Percentiles rank a stretch among this genome's conserved stretches.
Evolutionary conservation across 2,329 filamentous ascomycete species (phyloP).

Genomic region (Epicoccum nigrum): DNA sequence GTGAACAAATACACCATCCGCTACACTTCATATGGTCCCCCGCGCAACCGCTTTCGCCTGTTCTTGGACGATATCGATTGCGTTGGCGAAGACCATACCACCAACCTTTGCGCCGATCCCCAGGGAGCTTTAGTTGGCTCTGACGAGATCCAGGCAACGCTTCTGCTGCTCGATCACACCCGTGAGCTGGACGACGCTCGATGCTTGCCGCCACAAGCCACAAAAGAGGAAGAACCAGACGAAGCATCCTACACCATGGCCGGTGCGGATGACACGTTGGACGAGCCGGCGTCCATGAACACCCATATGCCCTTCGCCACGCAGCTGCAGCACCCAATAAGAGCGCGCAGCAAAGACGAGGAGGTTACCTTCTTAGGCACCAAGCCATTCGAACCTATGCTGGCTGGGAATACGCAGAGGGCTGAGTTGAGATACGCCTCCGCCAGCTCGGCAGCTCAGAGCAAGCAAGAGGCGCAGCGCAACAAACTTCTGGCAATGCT

Average conservation of each 20-base stretch:
- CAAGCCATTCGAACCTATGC: slow-evolving; percentile 25
- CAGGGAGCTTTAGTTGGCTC: slow-evolving; percentile 14
- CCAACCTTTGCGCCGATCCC: not conserved
- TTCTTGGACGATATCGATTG: slow-evolving; percentile 28
- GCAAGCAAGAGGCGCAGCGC: not conserved
- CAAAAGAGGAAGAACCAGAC: not conserved
- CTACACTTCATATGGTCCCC: slow-evolving; percentile 37
- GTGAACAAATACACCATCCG: slow-evolving; percentile 33
- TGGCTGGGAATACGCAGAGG: slow-evolving; percentile 29
- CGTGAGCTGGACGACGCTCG: slow-evolving; percentile 22
- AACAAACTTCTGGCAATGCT: not conserved
- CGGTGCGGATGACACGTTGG: slow-evolving; percentile 1
- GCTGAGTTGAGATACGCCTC: slow-evolving; percentile 17
- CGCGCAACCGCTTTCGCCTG: slow-evolving; percentile 25
- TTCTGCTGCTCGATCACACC: slow-evolving; percentile 20
- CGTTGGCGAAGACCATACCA: slow-evolving; percentile 2
- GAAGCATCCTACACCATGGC: slow-evolving; percentile 11
- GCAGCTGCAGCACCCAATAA: slow-evolving; percentile 22
- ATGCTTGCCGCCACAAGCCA: slow-evolving; percentile 20
- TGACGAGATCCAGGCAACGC: slow-evolving; percentile 6
- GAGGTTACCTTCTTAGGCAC: slow-evolving; percentile 19
- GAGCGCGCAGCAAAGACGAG: slow-evolving; percentile 4
- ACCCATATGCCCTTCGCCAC: slow-evolving; percentile 33
- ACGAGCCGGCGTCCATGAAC: slow-evolving; percentile 5
- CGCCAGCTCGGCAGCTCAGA: not conserved